Evolutionary conservation across 2,329 filamentous ascomycete genomes (phyloP).

Genomic region (Arachnomyces sp.): DNA sequence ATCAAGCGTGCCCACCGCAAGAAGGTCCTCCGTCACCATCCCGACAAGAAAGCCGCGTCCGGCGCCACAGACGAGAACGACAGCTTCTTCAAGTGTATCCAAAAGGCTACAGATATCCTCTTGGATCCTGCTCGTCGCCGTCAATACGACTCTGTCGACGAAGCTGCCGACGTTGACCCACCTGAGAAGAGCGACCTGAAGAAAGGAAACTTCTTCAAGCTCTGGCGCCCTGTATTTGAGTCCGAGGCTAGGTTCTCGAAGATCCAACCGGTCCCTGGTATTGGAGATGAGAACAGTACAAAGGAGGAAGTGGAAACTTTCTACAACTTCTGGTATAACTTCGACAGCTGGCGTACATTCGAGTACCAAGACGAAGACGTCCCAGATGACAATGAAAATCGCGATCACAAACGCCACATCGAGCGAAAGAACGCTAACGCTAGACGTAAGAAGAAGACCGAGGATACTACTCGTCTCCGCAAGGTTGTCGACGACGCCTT

Average conservation of each 20-base stretch:
- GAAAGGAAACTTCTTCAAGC: constrained; percentile 90
- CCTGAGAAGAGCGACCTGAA: constrained; percentile 83
- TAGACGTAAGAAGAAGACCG: constrained; percentile 98
- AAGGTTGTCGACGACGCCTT: constrained; percentile 83
- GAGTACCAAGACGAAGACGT: constrained; percentile 99
- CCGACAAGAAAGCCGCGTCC: constrained; percentile 93
- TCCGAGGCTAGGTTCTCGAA: constrained; percentile 90
- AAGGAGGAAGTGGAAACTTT: constrained; percentile 89
- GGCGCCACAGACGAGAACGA: constrained; percentile 80
- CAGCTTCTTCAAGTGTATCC: constrained; percentile 99
- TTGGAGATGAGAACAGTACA: constrained; percentile 75
- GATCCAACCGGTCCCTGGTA: constrained; percentile 73
- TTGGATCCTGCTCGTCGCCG: constrained; percentile 85
- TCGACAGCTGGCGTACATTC: constrained; percentile 95
- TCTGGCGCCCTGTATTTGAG: constrained; percentile 86
- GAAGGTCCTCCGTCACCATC: constrained; percentile 98
- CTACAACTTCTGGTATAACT: constrained; percentile 99
- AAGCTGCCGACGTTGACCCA: constrained; percentile 83
- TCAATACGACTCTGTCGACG: constrained; percentile 95
- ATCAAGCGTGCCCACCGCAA: constrained; percentile 99
- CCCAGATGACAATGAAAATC: constrained; percentile 96
- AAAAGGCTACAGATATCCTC: constrained; percentile 92
- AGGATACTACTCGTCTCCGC: constrained; percentile 86
- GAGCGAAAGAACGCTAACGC: constrained; percentile 98
- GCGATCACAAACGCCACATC: constrained; percentile 96